Conservation (phyloP, 805 yeast genomes). For the Candida mattraensis region DNA sequence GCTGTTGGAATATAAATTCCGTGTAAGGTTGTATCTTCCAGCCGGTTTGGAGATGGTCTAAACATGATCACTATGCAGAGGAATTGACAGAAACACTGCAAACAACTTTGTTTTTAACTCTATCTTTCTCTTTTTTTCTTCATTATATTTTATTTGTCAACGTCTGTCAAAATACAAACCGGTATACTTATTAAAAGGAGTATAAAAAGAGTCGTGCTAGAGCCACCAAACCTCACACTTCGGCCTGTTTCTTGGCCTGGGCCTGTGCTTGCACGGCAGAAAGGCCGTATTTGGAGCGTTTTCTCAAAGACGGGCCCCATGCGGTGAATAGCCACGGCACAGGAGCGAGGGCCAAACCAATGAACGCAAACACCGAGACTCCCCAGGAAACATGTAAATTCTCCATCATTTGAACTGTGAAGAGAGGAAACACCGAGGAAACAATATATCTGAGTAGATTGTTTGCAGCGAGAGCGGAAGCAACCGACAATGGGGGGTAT, state of each 20-base stretch:
- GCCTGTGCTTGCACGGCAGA: conserved; percentile 39
- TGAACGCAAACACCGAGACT: conserved; percentile 60
- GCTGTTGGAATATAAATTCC: conserved; percentile 72
- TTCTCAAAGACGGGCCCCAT: conserved; percentile 60
- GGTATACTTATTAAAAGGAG: background rate
- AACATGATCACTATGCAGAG: conserved; percentile 6
- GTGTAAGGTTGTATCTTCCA: conserved; percentile 70
- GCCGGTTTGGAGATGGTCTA: conserved; percentile 36
- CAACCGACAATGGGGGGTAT: conserved; percentile 74
- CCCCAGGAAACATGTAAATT: conserved; percentile 81
- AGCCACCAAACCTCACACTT: no score
- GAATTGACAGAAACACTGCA: no score
- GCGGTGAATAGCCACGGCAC: conserved; percentile 69
- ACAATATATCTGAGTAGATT: conserved; percentile 72
- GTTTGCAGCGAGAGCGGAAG: conserved; percentile 90
- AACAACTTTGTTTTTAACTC: no score
- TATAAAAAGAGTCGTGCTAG: no score
- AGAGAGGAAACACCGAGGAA: conserved; percentile 81
- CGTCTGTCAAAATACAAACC: background rate
- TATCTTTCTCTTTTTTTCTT: conserved; percentile 1
- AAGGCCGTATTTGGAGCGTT: conserved; percentile 57
- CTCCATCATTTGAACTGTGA: conserved; percentile 80
- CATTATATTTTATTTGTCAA: conserved; percentile 1
- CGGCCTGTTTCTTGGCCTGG: conserved; percentile 6
- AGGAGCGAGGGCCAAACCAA: conserved; percentile 69